phyloP scores from a whole-genome alignment of 2,329 filamentous ascomycete species.

The Cyclaneusma minus region DNA sequence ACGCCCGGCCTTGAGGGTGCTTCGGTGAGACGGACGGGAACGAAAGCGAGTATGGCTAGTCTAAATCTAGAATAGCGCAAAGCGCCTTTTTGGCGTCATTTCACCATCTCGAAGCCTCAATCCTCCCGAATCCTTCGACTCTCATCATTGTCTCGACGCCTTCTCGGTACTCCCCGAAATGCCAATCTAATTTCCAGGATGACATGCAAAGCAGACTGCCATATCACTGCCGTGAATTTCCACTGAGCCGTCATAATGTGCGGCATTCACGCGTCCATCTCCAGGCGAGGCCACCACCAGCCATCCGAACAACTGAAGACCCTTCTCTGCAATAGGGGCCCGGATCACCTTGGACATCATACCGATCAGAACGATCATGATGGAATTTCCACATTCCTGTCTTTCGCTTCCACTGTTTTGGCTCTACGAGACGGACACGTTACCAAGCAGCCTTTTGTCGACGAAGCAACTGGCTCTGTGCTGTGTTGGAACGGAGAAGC shows the following conservation, averaged over 20 bases:
- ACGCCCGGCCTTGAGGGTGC: too few relatives aligned
- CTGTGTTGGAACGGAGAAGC: constrained; percentile 98
- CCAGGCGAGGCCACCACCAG: constrained; percentile 16
- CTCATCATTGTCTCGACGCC: too few relatives aligned
- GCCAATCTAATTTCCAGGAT: too few relatives aligned
- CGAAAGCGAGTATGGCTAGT: constrained; percentile 2
- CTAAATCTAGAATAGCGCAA: too few relatives aligned
- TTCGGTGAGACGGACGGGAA: constrained; percentile 1
- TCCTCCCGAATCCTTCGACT: too few relatives aligned
- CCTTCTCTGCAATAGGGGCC: constrained; percentile 39
- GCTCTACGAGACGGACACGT: constrained; percentile 65
- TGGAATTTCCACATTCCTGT: constrained; percentile 27
- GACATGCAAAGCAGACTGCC: too few relatives aligned
- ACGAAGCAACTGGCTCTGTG: constrained; percentile 39
- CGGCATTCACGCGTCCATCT: constrained; percentile 40
- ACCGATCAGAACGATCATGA: constrained; percentile 15
- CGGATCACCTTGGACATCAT: constrained; percentile 37
- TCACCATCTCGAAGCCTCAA: too few relatives aligned
- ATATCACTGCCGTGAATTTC: too few relatives aligned
- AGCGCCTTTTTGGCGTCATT: too few relatives aligned
- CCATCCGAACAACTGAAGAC: constrained; percentile 23
- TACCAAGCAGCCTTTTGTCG: constrained; percentile 56
- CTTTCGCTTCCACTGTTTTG: constrained; percentile 74
- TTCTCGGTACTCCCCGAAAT: too few relatives aligned
- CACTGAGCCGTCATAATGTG: constrained; percentile 30